Percentiles rank a stretch among this genome's conserved stretches.
Evolutionary conservation across 2,329 filamentous ascomycete species (phyloP).

Genomic region (Alternaria ethzedia): DNA sequence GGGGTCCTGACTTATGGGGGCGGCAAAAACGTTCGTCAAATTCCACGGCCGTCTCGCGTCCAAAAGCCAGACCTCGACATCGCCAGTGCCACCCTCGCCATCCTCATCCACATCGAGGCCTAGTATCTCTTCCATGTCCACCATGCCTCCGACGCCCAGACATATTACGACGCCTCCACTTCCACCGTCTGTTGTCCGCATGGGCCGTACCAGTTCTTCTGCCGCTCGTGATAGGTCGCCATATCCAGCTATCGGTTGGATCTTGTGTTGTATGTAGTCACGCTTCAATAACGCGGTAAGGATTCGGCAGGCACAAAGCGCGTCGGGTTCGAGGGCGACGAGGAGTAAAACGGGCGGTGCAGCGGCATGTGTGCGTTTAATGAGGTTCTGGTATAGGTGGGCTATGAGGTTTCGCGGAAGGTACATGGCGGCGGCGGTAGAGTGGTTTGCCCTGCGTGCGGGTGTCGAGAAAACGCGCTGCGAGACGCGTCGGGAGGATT

Average conservation of each 20-base stretch:
- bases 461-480: conserved; percentile 23
- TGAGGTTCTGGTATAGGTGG: conserved; percentile 88
- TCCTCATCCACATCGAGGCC: conserved; percentile 74
- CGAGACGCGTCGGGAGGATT: conserved; percentile 35
- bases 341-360: conserved; percentile 91
- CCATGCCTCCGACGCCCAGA: conserved; percentile 88
- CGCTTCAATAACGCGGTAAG: conserved; percentile 91
- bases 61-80: conserved; percentile 94
- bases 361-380: conserved; percentile 84
- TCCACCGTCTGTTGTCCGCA: conserved; percentile 85
- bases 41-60: conserved; percentile 96
- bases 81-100: conserved; percentile 68
- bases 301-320: conserved; percentile 93
- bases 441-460: conserved; percentile 22
- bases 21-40: conserved; percentile 88
- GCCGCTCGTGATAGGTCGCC: conserved; percentile 83
- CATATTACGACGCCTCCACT: conserved; percentile 89
- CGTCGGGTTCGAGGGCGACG: conserved; percentile 91
- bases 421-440: conserved; percentile 70
- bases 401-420: conserved; percentile 88
- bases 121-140: conserved; percentile 82
- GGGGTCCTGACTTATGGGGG: conserved; percentile 53
- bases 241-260: conserved; percentile 93
- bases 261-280: conserved; percentile 98
- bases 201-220: conserved; percentile 77